Base-by-base conservation (phyloP, 176 grass and related monocot genomes). In the Themeda triandra region DNA sequence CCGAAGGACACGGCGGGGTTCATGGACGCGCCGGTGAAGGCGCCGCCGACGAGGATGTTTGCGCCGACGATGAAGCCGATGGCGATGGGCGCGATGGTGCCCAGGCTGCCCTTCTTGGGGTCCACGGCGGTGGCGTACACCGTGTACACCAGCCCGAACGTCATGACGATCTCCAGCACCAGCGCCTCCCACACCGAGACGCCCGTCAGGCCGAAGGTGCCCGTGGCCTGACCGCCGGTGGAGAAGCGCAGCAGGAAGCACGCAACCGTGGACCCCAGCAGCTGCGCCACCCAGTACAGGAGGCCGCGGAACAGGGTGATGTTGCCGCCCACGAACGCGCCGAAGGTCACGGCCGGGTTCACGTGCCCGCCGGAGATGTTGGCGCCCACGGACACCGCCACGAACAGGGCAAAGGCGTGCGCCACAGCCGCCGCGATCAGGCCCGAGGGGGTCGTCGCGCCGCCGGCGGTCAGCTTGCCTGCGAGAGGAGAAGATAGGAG, bases 361-460 rank as follows among this genome's bases (percentile, higher is more conserved):
- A 99, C 93, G 88, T 99, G 96, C 4, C 96, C 96, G 68, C 96
- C 96, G 58, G 96, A 99, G 93, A 99, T 93, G 91, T 99, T 99
- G 67, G 93, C 93, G 69, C 85, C 81, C 1, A 95, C 96, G 8
- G 96, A 94, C 3, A 99, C 96, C 2, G 96, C 96, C 6, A 95
- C 96, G 89, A 95, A 92, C 30, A 99, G 91, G 1, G 85, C 93
- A 82, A 99, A 99, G 33, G 91, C 96, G 75, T 99, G 96, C 0
- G 93, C 91, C 3, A 99, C 66, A 24, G 96, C 81, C 3, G 96
- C 91, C 0, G 96, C 21, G 69, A 99, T 91, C 32, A 99, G 81
- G 0, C 96, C 93, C 0, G 86, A 60, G 0, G 96, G 93, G 21
- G 90, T 89, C 2, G 78, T 58, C 8, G 28, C 25, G 0, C 70